Conservation (phyloP, 2,329 filamentous ascomycete species). For the Trichophyton rubrum region DNA sequence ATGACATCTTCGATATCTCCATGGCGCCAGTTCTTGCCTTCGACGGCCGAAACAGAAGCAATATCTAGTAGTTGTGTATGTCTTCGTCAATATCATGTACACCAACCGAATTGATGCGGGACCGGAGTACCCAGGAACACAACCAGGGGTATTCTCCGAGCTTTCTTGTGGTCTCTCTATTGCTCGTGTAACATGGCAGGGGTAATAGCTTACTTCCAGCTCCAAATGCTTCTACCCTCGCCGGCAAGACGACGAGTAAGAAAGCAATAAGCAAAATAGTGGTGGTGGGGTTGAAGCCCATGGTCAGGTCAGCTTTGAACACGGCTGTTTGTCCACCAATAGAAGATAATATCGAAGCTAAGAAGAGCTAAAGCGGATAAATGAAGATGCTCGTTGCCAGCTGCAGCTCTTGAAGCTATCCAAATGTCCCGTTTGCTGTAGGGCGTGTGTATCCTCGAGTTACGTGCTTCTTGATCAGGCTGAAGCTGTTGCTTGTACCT, state of each 20-base stretch:
- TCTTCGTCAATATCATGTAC: background rate
- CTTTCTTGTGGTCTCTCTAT: background rate
- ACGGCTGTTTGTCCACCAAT: background rate
- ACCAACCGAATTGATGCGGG: background rate
- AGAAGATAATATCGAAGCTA: background rate
- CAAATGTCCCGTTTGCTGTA: too few species aligned
- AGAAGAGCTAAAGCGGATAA: background rate
- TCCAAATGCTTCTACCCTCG: constrained; percentile 9
- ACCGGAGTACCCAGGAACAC: too few species aligned
- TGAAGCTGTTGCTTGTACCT: background rate
- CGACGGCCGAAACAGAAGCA: constrained; percentile 38
- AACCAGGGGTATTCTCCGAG: background rate
- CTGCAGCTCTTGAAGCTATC: too few species aligned
- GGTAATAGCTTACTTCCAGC: constrained; percentile 12
- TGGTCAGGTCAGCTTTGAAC: background rate
- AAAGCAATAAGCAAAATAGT: background rate
- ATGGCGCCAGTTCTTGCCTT: constrained; percentile 43
- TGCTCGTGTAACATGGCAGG: background rate
- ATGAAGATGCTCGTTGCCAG: too few species aligned
- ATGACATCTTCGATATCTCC: constrained; percentile 70
- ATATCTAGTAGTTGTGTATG: constrained; percentile 25
- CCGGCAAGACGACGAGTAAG: constrained; percentile 8
- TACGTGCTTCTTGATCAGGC: too few species aligned
- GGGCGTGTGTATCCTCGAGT: too few species aligned
- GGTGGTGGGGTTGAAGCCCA: background rate